These are phyloP conservation scores for Phlegmacium glaucopus DNA, from an alignment of 768 basidiomycete genomes.

Conservation along the genomic window DNA sequence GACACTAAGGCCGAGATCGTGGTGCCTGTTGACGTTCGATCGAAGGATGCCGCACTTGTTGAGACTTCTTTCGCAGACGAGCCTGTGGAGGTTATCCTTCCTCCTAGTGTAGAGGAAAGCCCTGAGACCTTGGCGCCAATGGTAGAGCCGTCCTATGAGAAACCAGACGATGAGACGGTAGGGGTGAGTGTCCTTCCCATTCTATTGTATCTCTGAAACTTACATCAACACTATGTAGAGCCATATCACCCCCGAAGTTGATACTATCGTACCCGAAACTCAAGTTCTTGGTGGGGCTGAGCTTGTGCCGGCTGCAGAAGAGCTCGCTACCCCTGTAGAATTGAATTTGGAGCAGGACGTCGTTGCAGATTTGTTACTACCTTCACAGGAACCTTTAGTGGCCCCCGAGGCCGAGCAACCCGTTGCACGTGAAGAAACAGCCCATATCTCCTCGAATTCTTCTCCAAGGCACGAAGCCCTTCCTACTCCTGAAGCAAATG, in stretches of 20 bases:
- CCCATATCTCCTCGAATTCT: neutral
- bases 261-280: neutral
- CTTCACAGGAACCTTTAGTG: neutral
- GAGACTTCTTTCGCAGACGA: too few relatives aligned
- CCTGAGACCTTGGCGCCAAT: too few relatives aligned
- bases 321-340: neutral
- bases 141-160: too few relatives aligned
- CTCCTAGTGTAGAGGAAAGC: too few relatives aligned
- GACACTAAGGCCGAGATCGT: too few relatives aligned
- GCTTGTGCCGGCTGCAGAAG: neutral
- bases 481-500: neutral
- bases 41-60: too few relatives aligned
- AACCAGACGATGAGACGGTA: too few relatives aligned
- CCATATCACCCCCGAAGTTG: conserved; percentile 2
- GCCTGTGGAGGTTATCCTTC: too few relatives aligned
- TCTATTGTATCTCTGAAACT: too few relatives aligned
- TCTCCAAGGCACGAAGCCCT: neutral
- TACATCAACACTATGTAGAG: neutral
- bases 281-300: conserved; percentile 5
- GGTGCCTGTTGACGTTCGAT: too few relatives aligned
- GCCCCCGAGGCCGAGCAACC: neutral
- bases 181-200: too few relatives aligned
- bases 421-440: neutral
- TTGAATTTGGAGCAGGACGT: neutral
- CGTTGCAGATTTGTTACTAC: neutral